These are phyloP conservation scores for Kandelia obovata DNA, from an alignment of 345 rosid species.

Conservation along the genomic window DNA sequence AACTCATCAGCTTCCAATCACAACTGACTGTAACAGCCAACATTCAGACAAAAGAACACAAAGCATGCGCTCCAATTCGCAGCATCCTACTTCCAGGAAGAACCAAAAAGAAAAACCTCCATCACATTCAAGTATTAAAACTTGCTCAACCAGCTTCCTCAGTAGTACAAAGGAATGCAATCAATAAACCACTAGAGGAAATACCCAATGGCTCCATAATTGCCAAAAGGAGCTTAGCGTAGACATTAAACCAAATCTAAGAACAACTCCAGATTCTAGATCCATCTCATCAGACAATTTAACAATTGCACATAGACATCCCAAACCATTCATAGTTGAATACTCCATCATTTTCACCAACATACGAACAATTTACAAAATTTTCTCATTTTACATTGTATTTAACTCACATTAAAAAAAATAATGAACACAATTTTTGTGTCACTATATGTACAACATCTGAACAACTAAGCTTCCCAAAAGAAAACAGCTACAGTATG, in stretches of 20 bases:
- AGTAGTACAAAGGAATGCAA: slow-evolving; percentile 1
- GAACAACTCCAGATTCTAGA: slow-evolving; percentile 31
- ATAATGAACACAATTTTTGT: slow-evolving; percentile 19
- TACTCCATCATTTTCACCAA: slow-evolving; percentile 14
- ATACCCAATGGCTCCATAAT: background rate
- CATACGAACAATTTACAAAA: slow-evolving; percentile 25
- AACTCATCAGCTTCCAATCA: background rate
- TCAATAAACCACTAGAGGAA: slow-evolving; percentile 9
- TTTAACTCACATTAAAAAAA: slow-evolving; percentile 25
- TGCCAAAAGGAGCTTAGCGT: slow-evolving; percentile 8
- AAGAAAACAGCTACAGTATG: slow-evolving; percentile 37
- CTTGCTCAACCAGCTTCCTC: slow-evolving; percentile 15
- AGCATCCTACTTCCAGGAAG: background rate
- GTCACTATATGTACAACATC: slow-evolving; percentile 43
- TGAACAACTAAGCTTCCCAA: slow-evolving; percentile 38
- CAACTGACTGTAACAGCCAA: background rate
- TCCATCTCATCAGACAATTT: slow-evolving; percentile 30
- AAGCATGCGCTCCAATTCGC: background rate
- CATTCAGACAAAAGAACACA: background rate
- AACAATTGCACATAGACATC: slow-evolving; percentile 1
- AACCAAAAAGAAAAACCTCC: background rate
- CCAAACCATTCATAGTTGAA: slow-evolving; percentile 29
- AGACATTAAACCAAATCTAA: slow-evolving; percentile 23
- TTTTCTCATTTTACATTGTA: slow-evolving; percentile 21
- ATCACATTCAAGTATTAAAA: background rate